A percentile compares a stretch with the other conserved stretches of the same genome.
Evolutionary conservation across 192 early-diverging fungal species (phyloP).

Genomic region (Coemansia sp.): DNA sequence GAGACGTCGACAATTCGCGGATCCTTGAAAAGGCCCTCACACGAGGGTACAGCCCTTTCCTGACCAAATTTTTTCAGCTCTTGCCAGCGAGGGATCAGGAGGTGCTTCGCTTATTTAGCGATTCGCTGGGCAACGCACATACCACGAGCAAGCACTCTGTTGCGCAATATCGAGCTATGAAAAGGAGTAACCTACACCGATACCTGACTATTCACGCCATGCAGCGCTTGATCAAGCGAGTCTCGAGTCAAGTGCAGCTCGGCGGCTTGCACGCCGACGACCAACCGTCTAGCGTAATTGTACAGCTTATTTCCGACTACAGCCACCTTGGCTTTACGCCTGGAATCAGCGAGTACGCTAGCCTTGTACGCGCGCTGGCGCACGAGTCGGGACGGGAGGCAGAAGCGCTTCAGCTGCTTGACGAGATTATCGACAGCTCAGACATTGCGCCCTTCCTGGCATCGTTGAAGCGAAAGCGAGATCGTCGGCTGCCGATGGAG

Average conservation of each 20-base stretch:
- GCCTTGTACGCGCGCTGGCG: constrained; percentile 38
- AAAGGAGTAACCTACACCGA: constrained; percentile 18
- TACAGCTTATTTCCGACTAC: constrained; percentile 40
- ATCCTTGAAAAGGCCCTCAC: constrained; percentile 26
- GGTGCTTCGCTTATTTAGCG: constrained; percentile 30
- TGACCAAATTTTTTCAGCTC: constrained; percentile 42
- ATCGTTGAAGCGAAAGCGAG: neutral
- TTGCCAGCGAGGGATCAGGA: constrained; percentile 27
- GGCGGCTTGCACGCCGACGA: constrained; percentile 1
- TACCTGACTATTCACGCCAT: constrained; percentile 38
- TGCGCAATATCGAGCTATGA: constrained; percentile 23
- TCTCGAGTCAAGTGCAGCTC: constrained; percentile 8
- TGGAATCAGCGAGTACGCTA: constrained; percentile 29
- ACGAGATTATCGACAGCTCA: constrained; percentile 38
- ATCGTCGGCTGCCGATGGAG: constrained; percentile 1
- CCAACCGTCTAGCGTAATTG: constrained; percentile 17
- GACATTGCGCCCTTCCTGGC: constrained; percentile 38
- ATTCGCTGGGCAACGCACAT: constrained; percentile 6
- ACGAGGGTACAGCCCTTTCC: constrained; percentile 28
- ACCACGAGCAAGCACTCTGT: constrained; percentile 12
- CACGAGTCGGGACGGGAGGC: constrained; percentile 35
- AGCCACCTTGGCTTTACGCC: constrained; percentile 28
- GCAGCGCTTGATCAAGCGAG: constrained; percentile 30
- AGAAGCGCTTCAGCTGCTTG: constrained; percentile 44
- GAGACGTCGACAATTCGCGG: neutral